phyloP scores from a whole-genome alignment of 2,329 filamentous ascomycete species.

The Alternaria viburni region DNA sequence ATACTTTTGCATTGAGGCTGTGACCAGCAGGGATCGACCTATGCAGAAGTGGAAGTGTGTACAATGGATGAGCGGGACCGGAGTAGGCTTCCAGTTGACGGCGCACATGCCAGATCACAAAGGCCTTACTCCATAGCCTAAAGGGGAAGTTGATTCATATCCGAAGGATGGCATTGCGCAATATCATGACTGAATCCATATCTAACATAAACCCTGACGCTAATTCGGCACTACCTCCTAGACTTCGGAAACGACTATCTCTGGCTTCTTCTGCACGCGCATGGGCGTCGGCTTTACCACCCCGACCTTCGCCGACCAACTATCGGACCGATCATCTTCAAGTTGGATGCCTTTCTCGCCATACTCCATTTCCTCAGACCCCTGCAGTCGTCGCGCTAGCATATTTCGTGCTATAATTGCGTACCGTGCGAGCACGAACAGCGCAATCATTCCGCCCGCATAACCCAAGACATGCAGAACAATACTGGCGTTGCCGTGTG shows the following conservation, averaged over 20 bases:
- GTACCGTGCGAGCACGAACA: slow-evolving; percentile 26
- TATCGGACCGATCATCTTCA: slow-evolving; percentile 16
- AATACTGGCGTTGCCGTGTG: slow-evolving; percentile 28
- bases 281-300: slow-evolving; percentile 10
- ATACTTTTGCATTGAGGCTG: not conserved
- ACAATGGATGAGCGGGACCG: not conserved
- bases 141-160: not conserved
- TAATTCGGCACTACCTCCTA: not conserved
- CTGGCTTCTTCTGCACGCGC: not conserved
- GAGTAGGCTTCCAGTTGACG: not conserved
- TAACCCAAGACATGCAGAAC: slow-evolving; percentile 32
- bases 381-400: slow-evolving; percentile 11
- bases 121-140: not conserved
- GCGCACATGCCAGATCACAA: not conserved
- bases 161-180: not conserved
- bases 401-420: slow-evolving; percentile 20
- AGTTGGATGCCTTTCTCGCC: slow-evolving; percentile 15
- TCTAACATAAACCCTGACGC: not conserved
- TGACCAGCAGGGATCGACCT: not conserved
- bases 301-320: slow-evolving; percentile 18
- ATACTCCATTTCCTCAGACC: slow-evolving; percentile 1
- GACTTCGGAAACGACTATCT: not conserved
- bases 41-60: not conserved
- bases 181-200: not conserved
- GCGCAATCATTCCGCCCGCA: slow-evolving; percentile 24